Base-by-base conservation (phyloP, 208 protist species). In the Jaenimonas drosophilae region DNA sequence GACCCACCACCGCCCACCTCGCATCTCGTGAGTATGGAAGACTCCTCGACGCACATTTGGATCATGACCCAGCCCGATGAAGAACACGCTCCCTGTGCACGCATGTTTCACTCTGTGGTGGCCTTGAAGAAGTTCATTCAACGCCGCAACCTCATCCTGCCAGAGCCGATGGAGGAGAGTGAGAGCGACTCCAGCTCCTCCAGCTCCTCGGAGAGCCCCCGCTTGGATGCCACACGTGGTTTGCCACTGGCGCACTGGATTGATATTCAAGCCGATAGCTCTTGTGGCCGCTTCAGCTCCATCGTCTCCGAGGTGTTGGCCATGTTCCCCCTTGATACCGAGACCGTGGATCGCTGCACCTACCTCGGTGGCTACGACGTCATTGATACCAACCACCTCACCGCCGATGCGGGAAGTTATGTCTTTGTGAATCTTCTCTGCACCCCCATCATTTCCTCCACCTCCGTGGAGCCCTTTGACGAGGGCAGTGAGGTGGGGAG, bases 401-500 rank as follows among this genome's bases (percentile, higher is more conserved):
- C 68, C 2, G 23, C 57, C 7, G 28, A 47, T 44, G 25, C 38
- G 4, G 40, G 52, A 3, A 67, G 69, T 5, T 92, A 92, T 42
- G 49, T 80, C 33, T 88, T 84, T 41, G 58, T 92, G 14, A 81
- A 68, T 27, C 25, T 92, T 2, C 71, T 69, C 47, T 88, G 84
- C 41, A 87, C 84, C 4, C 84, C 84, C 0, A 50, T 77, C 17
- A 40, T 42, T 6, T 25, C 37, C 16, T 11, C 37, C n/a, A 11
- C 14, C 7, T 25, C 37, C 9, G 16, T 42, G 9, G 23, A 42
- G 7, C 37, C 23, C 37, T 42, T 11, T 20, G 16, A 42, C 37
- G n/a, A n/a, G n/a, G 31, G 16, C 32, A 33, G n/a, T 30, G 19
- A 16, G 6, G 36, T 20, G 9, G 49, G 9, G 29, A 14, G 36